Evolutionary conservation across 306 rosid genomes (phyloP), one percentile per base, ranked within the genome.

Genomic region (Rubus parviflorus): DNA sequence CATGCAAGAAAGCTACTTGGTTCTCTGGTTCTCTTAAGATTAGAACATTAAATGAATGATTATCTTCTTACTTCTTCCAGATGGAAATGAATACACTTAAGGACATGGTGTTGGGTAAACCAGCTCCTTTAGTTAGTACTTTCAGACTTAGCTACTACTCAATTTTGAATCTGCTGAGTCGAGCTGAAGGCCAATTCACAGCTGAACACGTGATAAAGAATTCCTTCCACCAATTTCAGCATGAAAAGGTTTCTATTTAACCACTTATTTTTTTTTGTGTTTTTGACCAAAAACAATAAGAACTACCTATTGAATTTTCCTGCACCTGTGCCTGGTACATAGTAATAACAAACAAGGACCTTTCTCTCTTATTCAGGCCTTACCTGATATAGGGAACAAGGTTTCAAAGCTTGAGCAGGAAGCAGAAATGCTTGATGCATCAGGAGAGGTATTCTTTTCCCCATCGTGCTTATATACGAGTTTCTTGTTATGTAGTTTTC

Each of bases 81-180:
- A 89, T 95, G 98, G 98, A 90, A 88, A 92, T 95, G 98, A 85
- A 88, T 81, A 87, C 91, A 66, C 94, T 95, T 65, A 92, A 85
- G 86, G 98, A 92, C 65, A 92, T 95, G 98, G 89, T 92, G 86
- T 82, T 95, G 93, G 98, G 98, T 47, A 92, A 89, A 90, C 98
- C 98, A 52, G 97, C 97, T 77, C 98, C 97, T 49, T 83, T 95
- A 79, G 91, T 95, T 76, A 95, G 98, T 82, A 95, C 98, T 47
- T 95, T 95, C 85, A 95, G 97, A 90, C 91, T 95, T 81, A 95
- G 97, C 87, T 95, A 95, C 89, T 95, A 95, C 88, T 90, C 98
- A 75, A 92, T 95, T 89, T 87, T 95, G 82, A 92, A 95, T 85
- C 85, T 95, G 88, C 87, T 95, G 98, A 92, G 98, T 84, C 97